A percentile compares a stretch with the other conserved stretches of the same genome.
Conservation (phyloP, 2,329 filamentous ascomycete genomes). For the Aureobasidium uvarum region DNA sequence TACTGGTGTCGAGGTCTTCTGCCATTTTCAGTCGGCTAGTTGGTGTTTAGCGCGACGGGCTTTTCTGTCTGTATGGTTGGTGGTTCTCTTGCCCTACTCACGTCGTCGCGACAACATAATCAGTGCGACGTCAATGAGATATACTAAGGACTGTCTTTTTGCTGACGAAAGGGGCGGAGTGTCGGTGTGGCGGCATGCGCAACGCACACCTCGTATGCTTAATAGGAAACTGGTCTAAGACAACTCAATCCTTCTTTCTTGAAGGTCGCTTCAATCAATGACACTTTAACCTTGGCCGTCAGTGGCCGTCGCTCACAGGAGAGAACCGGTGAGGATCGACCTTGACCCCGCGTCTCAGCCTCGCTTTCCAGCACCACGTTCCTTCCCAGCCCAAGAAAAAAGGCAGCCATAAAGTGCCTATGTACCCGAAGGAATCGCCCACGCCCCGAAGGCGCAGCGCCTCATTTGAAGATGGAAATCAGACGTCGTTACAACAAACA, state of each 20-base stretch:
- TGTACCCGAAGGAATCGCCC: not conserved
- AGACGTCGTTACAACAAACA: not conserved
- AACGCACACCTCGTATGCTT: conserved; percentile 9
- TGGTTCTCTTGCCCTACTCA: not conserved
- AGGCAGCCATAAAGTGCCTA: conserved; percentile 15
- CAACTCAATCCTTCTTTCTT: conserved; percentile 9
- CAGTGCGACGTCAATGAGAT: not conserved
- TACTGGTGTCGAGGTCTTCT: conserved; percentile 49
- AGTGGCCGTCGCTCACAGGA: not conserved
- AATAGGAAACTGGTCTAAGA: not conserved
- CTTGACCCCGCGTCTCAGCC: conserved; percentile 19
- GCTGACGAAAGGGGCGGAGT: not conserved
- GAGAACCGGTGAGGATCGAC: conserved; percentile 17
- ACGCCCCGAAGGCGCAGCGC: conserved; percentile 13
- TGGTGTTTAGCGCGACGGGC: not conserved
- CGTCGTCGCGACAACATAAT: conserved; percentile 2
- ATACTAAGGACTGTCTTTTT: not conserved
- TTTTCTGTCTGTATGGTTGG: not conserved
- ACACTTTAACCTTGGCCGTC: not conserved
- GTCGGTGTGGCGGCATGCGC: not conserved
- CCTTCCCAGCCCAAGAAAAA: conserved; percentile 3
- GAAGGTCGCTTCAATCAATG: not conserved
- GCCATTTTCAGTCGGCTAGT: conserved; percentile 32
- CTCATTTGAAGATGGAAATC: conserved; percentile 24
- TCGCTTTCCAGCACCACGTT: conserved; percentile 1